These are phyloP conservation scores for Metschnikowia aberdeeniae DNA, from an alignment of 805 yeast genomes.

Conservation along the genomic window DNA sequence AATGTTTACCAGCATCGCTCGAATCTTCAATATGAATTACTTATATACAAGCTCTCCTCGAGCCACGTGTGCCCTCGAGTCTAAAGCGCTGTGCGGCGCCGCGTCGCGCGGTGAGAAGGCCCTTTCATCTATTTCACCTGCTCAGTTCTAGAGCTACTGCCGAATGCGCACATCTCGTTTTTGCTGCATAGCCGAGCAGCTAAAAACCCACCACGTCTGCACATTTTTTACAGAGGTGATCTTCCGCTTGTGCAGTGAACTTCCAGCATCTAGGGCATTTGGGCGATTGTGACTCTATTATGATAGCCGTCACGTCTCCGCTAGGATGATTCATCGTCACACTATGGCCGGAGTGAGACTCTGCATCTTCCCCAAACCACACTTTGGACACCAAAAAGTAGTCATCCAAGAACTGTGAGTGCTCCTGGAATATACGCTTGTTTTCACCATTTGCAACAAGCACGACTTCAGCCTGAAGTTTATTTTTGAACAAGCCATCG, in stretches of 20 bases:
- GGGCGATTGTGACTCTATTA: slow-evolving; percentile 42
- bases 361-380: background rate
- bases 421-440: slow-evolving; percentile 17
- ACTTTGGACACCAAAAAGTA: slow-evolving; percentile 65
- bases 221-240: slow-evolving; percentile 67
- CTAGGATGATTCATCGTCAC: slow-evolving; percentile 14
- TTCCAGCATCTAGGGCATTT: slow-evolving; percentile 98
- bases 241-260: slow-evolving; percentile 48
- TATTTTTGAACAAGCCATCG: slow-evolving; percentile 49
- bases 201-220: slow-evolving; percentile 35
- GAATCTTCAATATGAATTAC: too few species aligned
- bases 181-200: background rate
- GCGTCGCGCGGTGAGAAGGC: too few species aligned
- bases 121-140: too few species aligned
- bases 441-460: slow-evolving; percentile 10
- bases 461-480: slow-evolving; percentile 54
- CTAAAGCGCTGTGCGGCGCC: too few species aligned
- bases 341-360: background rate
- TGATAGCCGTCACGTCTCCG: slow-evolving; percentile 25
- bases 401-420: slow-evolving; percentile 28
- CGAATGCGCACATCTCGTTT: too few species aligned
- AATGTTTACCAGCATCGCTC: too few species aligned
- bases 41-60: too few species aligned
- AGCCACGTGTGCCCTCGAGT: too few species aligned
- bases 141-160: too few species aligned